Evolutionary conservation across 129 eudicot species (phyloP).

Genomic region (Heracleum sosnowskyi): DNA sequence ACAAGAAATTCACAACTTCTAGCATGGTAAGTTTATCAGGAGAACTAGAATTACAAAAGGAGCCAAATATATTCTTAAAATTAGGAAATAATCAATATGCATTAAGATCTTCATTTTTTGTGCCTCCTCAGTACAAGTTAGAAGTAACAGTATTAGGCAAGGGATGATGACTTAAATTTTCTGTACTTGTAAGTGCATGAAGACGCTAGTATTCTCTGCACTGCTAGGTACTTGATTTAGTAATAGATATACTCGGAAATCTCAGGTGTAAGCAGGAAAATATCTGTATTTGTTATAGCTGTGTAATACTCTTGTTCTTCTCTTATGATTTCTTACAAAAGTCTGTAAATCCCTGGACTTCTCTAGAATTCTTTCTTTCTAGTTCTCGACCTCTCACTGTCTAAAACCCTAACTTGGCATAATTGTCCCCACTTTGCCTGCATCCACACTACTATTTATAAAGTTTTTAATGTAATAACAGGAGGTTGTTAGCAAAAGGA

Average conservation of each 20-base stretch:
- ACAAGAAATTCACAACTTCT: conserved; percentile 18
- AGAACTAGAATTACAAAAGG: conserved; percentile 22
- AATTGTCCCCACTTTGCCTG: not conserved
- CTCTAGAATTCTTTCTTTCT: not conserved
- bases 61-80: conserved; percentile 12
- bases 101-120: too few species aligned
- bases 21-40: conserved; percentile 24
- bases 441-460: too few species aligned
- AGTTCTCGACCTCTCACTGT: not conserved
- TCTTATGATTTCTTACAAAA: not conserved
- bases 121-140: too few species aligned
- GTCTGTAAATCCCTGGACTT: conserved; percentile 32
- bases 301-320: too few species aligned
- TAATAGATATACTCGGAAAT: too few species aligned
- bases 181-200: too few species aligned
- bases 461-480: conserved; percentile 14
- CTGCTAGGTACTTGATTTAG: too few species aligned
- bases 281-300: too few species aligned
- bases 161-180: too few species aligned
- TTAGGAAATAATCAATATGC: conserved; percentile 21
- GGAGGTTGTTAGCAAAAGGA: conserved; percentile 19
- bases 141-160: too few species aligned
- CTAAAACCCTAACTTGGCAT: not conserved
- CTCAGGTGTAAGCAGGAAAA: too few species aligned
- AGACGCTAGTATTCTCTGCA: too few species aligned